Evolutionary conservation across 2,329 filamentous ascomycete genomes (phyloP).

Genomic region (Talaromyces verruculosus): DNA sequence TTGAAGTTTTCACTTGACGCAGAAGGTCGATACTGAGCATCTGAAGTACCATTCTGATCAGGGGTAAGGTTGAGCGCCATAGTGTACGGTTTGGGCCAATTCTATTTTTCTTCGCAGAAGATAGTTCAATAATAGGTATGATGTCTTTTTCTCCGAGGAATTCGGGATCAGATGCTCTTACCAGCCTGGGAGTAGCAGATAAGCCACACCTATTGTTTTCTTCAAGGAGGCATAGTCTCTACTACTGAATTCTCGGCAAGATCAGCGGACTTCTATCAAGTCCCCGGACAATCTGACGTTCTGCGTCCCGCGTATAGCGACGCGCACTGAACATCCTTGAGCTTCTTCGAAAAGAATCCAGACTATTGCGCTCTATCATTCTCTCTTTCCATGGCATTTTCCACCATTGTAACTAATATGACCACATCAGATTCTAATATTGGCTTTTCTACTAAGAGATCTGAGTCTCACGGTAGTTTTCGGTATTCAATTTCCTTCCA

Average conservation of each 20-base stretch:
- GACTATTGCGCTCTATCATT: no score
- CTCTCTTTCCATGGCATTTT: background rate
- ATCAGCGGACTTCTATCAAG: background rate
- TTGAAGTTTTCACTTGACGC: background rate
- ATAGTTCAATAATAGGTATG: background rate
- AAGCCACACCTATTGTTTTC: background rate
- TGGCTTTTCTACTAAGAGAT: background rate
- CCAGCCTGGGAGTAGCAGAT: background rate
- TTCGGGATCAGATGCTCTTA: background rate
- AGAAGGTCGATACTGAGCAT: background rate
- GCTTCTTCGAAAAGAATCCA: no score
- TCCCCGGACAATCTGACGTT: no score
- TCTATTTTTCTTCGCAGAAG: background rate
- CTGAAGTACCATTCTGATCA: background rate
- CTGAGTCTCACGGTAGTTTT: background rate
- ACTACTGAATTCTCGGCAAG: background rate
- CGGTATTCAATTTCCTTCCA: background rate
- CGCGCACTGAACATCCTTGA: no score
- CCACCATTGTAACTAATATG: background rate
- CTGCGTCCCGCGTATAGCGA: no score
- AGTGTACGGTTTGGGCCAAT: background rate
- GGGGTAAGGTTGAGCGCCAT: background rate
- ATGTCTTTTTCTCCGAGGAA: background rate
- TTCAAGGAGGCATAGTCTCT: no score
- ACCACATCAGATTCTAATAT: background rate